Evolutionary conservation across 2,329 filamentous ascomycete species (phyloP), one percentile per base, ranked within the genome.

Genomic region (Pseudogymnoascus sp.): DNA sequence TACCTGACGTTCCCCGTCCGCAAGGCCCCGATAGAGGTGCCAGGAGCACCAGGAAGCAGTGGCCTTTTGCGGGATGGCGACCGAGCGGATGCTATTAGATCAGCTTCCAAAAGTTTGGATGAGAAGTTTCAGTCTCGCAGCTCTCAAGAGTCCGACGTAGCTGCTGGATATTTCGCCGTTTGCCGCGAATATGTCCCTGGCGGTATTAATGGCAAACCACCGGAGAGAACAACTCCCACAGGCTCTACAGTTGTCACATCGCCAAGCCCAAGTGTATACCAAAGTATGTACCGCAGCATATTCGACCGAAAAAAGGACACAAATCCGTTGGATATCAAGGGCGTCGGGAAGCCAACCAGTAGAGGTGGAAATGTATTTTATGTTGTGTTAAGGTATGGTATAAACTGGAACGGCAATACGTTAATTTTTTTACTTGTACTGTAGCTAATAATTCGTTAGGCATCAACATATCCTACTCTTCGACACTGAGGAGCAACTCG

Each of bases 381-480:
- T 71, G 90, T 97, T 60, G 91, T 96, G 58, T 75, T 97, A 64
- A 87, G 92, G 89, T 93, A 79, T 65, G 28, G 12, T 38, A 58
- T 60, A 38, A 39, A 42, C 64, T 58, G 62, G 61, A 41, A 55
- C 6, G 38, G 63, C 63, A 66, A 60, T 66, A 62, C 58, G 63
- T 60, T 60, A 36, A 33, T 52, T 33, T 64, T 55, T 55, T 45
- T n/a, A 33, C 39, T 25, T 52, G 28, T n/a, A 25, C 39, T 60
- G 35, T 38, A 38, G 35, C 62, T 68, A 62, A 70, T 39, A 38
- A 35, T 14, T 12, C 52, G 35, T 7, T 64, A 92, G 92, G 72
- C 92, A 97, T 75, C 92, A 93, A 38, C 92, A 97, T 73, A 78
- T 99, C 60, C 97, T 99, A 91, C 85, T 99, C 8, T 99, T 97